These are phyloP conservation scores for Neolecta irregularis DNA, from an alignment of 1,139 yeast species.

Conservation along the genomic window DNA sequence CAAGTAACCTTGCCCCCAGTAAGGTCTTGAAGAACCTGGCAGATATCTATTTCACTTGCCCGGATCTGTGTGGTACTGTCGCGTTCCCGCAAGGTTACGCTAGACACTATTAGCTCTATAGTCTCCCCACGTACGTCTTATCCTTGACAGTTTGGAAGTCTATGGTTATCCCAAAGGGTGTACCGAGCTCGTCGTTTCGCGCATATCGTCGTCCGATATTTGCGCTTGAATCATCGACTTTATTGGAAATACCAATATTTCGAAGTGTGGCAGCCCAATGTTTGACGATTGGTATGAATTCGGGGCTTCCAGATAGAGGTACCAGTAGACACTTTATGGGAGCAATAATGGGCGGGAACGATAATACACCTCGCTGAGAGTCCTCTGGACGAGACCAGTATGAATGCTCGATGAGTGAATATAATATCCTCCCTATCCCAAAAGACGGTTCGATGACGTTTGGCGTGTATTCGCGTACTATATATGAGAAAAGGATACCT, in stretches of 20 bases:
- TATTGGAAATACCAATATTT: conserved; percentile 75
- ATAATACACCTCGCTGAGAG: conserved; percentile 74
- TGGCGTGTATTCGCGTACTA: conserved; percentile 82
- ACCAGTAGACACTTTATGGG: conserved; percentile 95
- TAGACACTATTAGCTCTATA: conserved; percentile 17
- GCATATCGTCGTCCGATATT: conserved; percentile 98
- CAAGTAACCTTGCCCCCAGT: conserved; percentile 8
- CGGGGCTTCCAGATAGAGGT: conserved; percentile 77
- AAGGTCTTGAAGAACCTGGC: conserved; percentile 49
- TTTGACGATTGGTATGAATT: conserved; percentile 59
- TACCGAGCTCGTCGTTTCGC: conserved; percentile 97
- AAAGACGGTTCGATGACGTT: conserved; percentile 98
- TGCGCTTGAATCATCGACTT: conserved; percentile 93
- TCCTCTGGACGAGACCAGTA: conserved; percentile 95
- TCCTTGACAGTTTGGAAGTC: conserved; percentile 91
- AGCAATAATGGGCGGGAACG: conserved; percentile 90
- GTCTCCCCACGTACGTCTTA: conserved; percentile 21
- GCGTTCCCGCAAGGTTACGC: conserved; percentile 94
- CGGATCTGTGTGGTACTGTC: conserved; percentile 95
- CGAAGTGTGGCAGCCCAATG: conserved; percentile 45
- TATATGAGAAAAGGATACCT: not conserved
- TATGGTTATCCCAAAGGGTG: conserved; percentile 96
- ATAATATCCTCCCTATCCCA: conserved; percentile 95
- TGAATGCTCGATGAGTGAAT: conserved; percentile 82
- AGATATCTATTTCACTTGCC: conserved; percentile 66